These are phyloP conservation scores for Cystofilobasidium macerans DNA, from an alignment of 768 basidiomycete genomes.

Conservation along the genomic window DNA sequence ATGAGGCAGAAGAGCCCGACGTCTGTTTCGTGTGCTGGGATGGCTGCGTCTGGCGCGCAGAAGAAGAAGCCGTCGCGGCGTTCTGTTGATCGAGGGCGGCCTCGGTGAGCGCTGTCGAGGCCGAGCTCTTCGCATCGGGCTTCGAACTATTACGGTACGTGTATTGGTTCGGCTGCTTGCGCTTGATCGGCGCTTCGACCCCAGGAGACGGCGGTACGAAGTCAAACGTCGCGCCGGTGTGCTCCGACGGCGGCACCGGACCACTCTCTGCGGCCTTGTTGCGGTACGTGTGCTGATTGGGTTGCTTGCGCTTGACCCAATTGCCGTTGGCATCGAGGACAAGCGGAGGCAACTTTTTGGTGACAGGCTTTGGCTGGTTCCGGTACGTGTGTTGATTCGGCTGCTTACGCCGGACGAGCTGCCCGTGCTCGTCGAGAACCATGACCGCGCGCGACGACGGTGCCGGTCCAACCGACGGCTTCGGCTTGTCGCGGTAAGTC, in stretches of 20 bases:
- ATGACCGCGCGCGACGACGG: background rate
- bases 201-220: background rate
- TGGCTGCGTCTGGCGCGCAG: no score
- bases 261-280: background rate
- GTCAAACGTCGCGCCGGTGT: background rate
- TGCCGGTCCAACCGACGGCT: background rate
- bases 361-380: background rate
- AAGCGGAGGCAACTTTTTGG: background rate
- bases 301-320: conserved; percentile 2
- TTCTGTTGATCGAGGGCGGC: no score
- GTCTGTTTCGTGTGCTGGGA: no score
- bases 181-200: conserved; percentile 1
- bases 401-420: background rate
- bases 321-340: conserved; percentile 1
- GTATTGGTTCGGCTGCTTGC: conserved; percentile 1
- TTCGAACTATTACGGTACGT: background rate
- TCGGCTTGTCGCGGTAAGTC: conserved; percentile 1
- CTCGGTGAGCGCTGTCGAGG: background rate
- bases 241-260: background rate
- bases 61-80: no score
- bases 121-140: no score
- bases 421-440: background rate
- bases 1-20: no score
- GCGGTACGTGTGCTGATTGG: background rate
- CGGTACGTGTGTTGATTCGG: no score